Base-by-base conservation (phyloP, 805 yeast species). In the Wickerhamomyces bisporus region DNA sequence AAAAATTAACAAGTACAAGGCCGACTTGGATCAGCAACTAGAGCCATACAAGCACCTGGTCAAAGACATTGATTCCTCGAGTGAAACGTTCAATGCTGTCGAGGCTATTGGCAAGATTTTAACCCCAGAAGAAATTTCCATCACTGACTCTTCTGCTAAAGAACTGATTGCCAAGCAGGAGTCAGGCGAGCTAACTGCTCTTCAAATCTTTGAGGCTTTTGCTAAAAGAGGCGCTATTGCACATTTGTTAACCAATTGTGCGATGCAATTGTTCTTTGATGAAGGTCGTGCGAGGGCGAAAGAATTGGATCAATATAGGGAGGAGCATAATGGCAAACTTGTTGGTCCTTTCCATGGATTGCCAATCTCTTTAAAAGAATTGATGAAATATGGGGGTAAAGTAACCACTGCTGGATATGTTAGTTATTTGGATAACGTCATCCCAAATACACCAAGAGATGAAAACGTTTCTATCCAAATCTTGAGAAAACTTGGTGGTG, bases 321-420 rank as follows among this genome's bases (percentile, higher is more conserved):
- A 39, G 17, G 40, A 42, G 11, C 46, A 50, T 33, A 65, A 71
- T 40, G 78, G 77, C 20, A 61, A 72, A 45, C 63, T 79, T 3
- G 60, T 73, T 21, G 88, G 87, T 32, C 81, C 85, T 6, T 64
- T 81, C 46, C 87, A 81, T 49, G 87, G 87, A 19, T 55, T 81
- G 16, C 87, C 87, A 14, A 64, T 81, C 35, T 79, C 86, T 0
- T 58, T 81, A 33, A 81, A 81, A 52, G 87, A 81, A 54, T 81
- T 79, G 52, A 70, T 77, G 61, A 69, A 71, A 41, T 71, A 68
- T 50, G 71, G 66, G 40, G 81, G 75, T 27, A 73, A 68, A 43
- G 64, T 71, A 46, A 77, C 82, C 16, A 73, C 75, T 42, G 85
- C 79, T 18, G 75, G 81, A 19, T 77, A 75, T 60, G 84, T 78